Percentiles rank a stretch among this genome's conserved stretches.
phyloP scores from a whole-genome alignment of 805 yeast species.

The Ogataea trehaloabstinens region DNA sequence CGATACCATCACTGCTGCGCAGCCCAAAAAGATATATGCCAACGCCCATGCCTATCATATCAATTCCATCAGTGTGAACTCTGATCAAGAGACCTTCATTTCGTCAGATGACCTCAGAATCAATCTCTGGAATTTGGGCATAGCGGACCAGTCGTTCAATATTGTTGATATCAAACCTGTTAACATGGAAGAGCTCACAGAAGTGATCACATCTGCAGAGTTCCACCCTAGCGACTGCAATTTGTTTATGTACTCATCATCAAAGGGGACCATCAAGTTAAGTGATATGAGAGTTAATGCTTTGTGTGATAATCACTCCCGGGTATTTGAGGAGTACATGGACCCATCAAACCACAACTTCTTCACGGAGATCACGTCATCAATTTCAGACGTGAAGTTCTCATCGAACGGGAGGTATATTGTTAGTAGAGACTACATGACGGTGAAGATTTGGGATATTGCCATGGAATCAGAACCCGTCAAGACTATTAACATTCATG shows the following conservation, averaged over 20 bases:
- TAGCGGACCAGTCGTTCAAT: constrained; percentile 93
- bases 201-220: constrained; percentile 94
- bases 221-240: constrained; percentile 94
- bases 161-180: constrained; percentile 97
- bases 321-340: constrained; percentile 85
- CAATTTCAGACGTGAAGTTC: constrained; percentile 91
- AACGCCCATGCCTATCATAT: constrained; percentile 99
- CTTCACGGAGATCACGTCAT: constrained; percentile 94
- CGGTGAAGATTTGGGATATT: constrained; percentile 97
- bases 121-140: constrained; percentile 91
- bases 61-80: constrained; percentile 89
- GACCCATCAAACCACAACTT: constrained; percentile 93
- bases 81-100: constrained; percentile 94
- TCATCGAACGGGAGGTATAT: constrained; percentile 90
- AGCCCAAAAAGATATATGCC: constrained; percentile 85
- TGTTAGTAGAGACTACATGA: constrained; percentile 95
- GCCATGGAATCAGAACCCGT: constrained; percentile 95
- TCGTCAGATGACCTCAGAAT: constrained; percentile 92
- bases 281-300: constrained; percentile 97
- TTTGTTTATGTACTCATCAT: constrained; percentile 89
- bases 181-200: constrained; percentile 98
- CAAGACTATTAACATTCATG: constrained; percentile 93
- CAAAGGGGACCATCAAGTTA: constrained; percentile 92
- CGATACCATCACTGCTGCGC: constrained; percentile 92
- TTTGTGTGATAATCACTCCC: constrained; percentile 85